A percentile compares a stretch with the other conserved stretches of the same genome.
These are phyloP conservation scores for Loxodes magnus DNA, from an alignment of 73 alveolate species.

Conservation along the genomic window DNA sequence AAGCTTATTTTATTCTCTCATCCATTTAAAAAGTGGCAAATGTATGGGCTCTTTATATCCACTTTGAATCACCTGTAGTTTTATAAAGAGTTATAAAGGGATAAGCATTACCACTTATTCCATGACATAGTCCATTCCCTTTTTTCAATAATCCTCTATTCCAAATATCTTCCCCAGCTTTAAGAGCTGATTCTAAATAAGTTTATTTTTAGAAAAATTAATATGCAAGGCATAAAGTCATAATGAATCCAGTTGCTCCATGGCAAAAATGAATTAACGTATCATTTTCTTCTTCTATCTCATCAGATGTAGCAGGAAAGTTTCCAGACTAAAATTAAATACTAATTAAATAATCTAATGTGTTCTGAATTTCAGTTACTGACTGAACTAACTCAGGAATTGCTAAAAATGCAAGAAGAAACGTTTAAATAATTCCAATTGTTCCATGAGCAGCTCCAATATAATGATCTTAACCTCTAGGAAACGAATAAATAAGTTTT, in stretches of 20 bases:
- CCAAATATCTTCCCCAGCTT: conserved; percentile 69
- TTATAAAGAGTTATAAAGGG: conserved; percentile 51
- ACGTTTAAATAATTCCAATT: conserved; percentile 69
- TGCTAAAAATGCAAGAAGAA: conserved; percentile 43
- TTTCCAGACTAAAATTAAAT: conserved; percentile 61
- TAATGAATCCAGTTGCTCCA: conserved; percentile 96
- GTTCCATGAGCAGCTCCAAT: conserved; percentile 98
- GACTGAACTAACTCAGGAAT: conserved; percentile 21
- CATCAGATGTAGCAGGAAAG: conserved; percentile 57
- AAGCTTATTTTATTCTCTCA: conserved; percentile 24
- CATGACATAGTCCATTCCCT: conserved; percentile 95
- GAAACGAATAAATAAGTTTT: neutral
- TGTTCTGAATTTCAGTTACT: conserved; percentile 4
- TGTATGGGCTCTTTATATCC: conserved; percentile 54
- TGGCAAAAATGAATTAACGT: conserved; percentile 82
- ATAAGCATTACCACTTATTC: conserved; percentile 84
- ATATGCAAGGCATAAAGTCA: conserved; percentile 61
- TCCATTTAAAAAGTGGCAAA: conserved; percentile 43
- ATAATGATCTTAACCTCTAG: conserved; percentile 32
- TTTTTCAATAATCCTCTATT: conserved; percentile 71
- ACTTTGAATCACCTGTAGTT: conserved; percentile 49
- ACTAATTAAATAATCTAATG: conserved; percentile 29
- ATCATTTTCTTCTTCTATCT: conserved; percentile 38
- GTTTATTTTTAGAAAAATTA: conserved; percentile 27
- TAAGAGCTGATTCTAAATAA: conserved; percentile 45